A percentile compares a stretch with the other conserved stretches of the same genome.
Conservation (phyloP, 2,329 filamentous ascomycete genomes). For the Colletotrichum australisinense region DNA sequence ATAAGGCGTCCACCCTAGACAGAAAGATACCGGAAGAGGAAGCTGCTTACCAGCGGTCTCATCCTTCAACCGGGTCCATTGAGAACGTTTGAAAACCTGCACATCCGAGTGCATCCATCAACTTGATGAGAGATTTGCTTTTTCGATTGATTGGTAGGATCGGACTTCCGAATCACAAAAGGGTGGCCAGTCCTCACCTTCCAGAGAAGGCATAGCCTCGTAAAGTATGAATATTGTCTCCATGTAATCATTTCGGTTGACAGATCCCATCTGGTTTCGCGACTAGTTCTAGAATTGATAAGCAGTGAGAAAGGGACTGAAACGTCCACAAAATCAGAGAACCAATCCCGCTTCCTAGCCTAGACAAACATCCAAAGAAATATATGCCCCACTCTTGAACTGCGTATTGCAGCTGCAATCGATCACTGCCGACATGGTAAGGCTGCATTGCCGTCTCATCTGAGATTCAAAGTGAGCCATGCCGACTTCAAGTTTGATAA, state of each 20-base stretch:
- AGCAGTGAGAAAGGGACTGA: neutral
- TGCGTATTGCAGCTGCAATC: neutral
- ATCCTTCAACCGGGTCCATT: constrained; percentile 1
- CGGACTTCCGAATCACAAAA: neutral
- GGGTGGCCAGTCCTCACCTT: neutral
- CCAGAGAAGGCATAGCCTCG: neutral
- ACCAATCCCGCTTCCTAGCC: neutral
- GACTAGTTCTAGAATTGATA: neutral
- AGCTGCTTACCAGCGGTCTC: neutral
- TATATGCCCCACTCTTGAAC: neutral
- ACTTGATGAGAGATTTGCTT: neutral
- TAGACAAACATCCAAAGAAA: neutral
- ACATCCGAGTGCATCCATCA: neutral
- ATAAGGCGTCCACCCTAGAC: neutral
- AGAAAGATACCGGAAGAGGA: constrained; percentile 5
- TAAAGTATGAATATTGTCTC: neutral
- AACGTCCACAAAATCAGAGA: neutral
- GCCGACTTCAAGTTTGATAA: neutral
- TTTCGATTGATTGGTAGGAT: constrained; percentile 5
- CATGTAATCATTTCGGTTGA: neutral
- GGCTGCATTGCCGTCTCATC: constrained; percentile 1
- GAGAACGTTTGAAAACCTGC: neutral
- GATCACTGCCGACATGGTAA: neutral
- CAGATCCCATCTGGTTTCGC: neutral
- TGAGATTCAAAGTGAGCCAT: neutral